Base-by-base conservation (phyloP, 768 basidiomycete species). In the Pluteus cervinus region DNA sequence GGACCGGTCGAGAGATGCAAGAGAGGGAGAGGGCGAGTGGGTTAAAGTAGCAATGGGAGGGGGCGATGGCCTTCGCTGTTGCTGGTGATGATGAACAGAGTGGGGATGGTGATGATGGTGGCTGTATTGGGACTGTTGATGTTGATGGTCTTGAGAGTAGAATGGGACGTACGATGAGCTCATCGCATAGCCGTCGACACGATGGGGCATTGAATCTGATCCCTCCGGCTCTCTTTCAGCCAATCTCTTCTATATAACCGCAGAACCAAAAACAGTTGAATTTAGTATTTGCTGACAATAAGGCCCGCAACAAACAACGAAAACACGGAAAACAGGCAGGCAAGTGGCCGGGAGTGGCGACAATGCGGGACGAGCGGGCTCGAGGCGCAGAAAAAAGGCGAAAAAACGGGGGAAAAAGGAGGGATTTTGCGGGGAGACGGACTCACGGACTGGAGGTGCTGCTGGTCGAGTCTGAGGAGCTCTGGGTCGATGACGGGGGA, bases 181-280 rank as follows among this genome's bases (percentile, higher is more conserved):
- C 43, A 58, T 48, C 16, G 54, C 39, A 31, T 60, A 47, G 31
- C 64, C 48, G 40, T 70, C 67, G 42, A 76, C 69, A 21, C 74
- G 68, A 51, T 69, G 71, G 31, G 76, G 73, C 75, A 76, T 77
- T 42, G 60, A 47, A 12, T 43, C 33, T 33, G 44, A 34, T 23
- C 42, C 46, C 37, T 44, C 37, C 43, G 33, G 34, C 25, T 6
- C 9, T 9, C n/a, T 17, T 6, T 9, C 9, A 35, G 44, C 40
- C 42, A 49, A 30, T 25, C 45, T 21, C 30, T 33, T 46, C 45
- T 21, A 25, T 33, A 41, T 28, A 25, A 50, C 44, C 39, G 41
- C 42, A 43, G 43, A 31, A 29, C 49, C 34, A 24, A 45, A 41
- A 12, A 47, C 15, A 10, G 49, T 34, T 45, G 56, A 43, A 29